Conservation (phyloP, 2,329 filamentous ascomycete species). For the Dactylellina leptospora region DNA sequence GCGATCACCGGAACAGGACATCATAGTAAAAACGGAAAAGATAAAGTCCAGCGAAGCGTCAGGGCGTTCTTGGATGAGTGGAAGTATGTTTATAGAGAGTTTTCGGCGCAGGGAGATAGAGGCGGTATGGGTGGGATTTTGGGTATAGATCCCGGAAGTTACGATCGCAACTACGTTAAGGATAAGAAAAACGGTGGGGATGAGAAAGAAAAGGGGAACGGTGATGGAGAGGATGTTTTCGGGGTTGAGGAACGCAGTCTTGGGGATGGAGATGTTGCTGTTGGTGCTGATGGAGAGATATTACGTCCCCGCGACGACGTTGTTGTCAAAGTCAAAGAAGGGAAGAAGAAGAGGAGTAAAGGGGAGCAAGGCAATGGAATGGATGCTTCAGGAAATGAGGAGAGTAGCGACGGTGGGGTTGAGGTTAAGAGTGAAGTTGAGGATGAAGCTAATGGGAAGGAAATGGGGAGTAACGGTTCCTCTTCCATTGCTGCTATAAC, state of each 20-base stretch:
- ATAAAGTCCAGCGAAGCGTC: constrained; percentile 95
- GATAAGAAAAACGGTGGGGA: constrained; percentile 52
- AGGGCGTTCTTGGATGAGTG: constrained; percentile 91
- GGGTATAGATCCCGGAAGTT: constrained; percentile 73
- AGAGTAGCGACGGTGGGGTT: constrained; percentile 58
- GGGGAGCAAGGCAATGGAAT: neutral
- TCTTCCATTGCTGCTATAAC: neutral
- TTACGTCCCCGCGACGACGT: constrained; percentile 30
- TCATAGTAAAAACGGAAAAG: constrained; percentile 98
- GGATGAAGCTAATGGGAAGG: neutral
- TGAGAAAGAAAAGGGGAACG: constrained; percentile 20
- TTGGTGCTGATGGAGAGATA: constrained; percentile 36
- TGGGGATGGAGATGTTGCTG: constrained; percentile 24
- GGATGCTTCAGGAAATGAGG: neutral
- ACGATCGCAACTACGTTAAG: constrained; percentile 70
- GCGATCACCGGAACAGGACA: constrained; percentile 97
- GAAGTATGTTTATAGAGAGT: constrained; percentile 95
- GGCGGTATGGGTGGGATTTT: constrained; percentile 76
- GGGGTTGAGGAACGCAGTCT: constrained; percentile 28
- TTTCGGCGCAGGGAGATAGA: constrained; percentile 92
- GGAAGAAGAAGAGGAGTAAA: constrained; percentile 24
- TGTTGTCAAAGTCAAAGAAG: constrained; percentile 42
- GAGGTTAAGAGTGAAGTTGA: neutral
- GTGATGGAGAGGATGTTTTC: constrained; percentile 33
- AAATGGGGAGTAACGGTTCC: neutral